Evolutionary conservation across 495 filamentous ascomycete species (phyloP), one percentile per base, ranked within the genome.

Genomic region (Entonaema liquescens): DNA sequence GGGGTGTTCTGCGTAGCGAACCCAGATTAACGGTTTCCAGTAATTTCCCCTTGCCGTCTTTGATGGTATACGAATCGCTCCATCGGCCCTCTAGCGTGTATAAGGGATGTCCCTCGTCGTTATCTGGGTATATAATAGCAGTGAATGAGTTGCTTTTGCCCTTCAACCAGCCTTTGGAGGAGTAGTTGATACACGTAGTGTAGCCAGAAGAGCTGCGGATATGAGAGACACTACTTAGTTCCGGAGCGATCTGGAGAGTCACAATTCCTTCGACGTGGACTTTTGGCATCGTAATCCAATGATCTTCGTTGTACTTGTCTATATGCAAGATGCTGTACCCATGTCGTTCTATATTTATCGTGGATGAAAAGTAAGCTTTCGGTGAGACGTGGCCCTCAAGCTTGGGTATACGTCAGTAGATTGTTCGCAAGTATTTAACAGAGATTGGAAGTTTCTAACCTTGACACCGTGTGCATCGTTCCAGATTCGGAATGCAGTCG

Each of bases 181-280:
- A 88, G 79, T 93, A 96, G 75, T 92, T 89, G 73, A 96, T 92
- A 73, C 91, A 91, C 17, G 91, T 83, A 50, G 90, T 86, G 78
- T 90, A 94, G 64, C 93, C 93, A 4, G 86, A 88, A 44, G 88
- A 91, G 72, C 89, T 91, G 47, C 83, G 82, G 71, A 96, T 96
- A 74, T 89, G 90, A 68, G 88, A 89, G 47, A 81, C 82, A 70
- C 87, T 89, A 70, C 91, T 90, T 12, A 96, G 86, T 76, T 96
- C 93, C 56, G 94, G 90, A 71, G 88, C 93, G 3, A 92, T 91
- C 3, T 89, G 87, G 49, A 91, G 90, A 59, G 89, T 92, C 77
- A 94, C 90, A 40, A 96, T 83, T n/a, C 90, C 90, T 80, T 95
- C 93, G 67, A 95, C 92, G 79, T 95, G 92, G 23, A 94, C 87